A percentile compares a stretch with the other conserved stretches of the same genome.
Evolutionary conservation across 768 basidiomycete genomes (phyloP).

Genomic region (Termitomyces sp.): DNA sequence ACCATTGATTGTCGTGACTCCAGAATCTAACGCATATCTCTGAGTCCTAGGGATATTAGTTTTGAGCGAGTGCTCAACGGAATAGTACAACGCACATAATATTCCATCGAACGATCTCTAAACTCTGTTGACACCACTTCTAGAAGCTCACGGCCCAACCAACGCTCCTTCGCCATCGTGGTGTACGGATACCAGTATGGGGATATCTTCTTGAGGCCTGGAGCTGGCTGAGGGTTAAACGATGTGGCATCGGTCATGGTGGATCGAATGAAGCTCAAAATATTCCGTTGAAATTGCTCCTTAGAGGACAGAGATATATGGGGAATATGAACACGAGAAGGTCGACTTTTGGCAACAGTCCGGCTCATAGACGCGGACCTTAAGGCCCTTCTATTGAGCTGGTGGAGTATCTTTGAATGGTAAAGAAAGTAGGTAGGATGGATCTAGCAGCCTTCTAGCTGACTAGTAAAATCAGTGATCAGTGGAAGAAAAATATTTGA

Average conservation of each 20-base stretch:
- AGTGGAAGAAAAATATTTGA: background rate
- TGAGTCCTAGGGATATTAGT: conserved; percentile 15
- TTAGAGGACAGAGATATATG: conserved; percentile 44
- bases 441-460: background rate
- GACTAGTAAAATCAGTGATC: background rate
- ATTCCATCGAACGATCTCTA: conserved; percentile 89
- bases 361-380: conserved; percentile 14
- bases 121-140: conserved; percentile 95
- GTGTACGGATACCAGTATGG: conserved; percentile 94
- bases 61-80: background rate
- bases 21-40: conserved; percentile 74
- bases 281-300: conserved; percentile 54
- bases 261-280: conserved; percentile 46
- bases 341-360: conserved; percentile 2
- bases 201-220: conserved; percentile 70
- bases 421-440: background rate
- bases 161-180: conserved; percentile 89
- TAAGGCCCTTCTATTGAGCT: conserved; percentile 8
- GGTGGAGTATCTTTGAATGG: conserved; percentile 2
- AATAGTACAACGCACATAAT: conserved; percentile 65
- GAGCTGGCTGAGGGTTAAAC: conserved; percentile 22
- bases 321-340: conserved; percentile 31
- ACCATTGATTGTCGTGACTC: conserved; percentile 96
- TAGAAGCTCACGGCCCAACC: conserved; percentile 82
- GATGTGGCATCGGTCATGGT: conserved; percentile 41